These are phyloP conservation scores for Kitagawia praeruptora DNA, from an alignment of 129 eudicot species.

Conservation along the genomic window DNA sequence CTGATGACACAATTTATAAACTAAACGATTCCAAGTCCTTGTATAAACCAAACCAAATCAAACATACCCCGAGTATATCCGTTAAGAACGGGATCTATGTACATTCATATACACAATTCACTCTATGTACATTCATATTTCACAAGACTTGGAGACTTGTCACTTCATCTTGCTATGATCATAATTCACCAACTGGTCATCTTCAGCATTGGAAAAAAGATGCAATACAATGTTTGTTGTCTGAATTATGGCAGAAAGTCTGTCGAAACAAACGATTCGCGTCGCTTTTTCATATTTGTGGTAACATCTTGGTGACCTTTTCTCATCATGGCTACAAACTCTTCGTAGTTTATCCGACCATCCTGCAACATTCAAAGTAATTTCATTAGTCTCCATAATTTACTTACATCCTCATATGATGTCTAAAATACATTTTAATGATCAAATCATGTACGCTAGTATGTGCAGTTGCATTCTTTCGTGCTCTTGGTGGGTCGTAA, in stretches of 20 bases:
- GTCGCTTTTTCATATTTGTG: constrained; percentile 43
- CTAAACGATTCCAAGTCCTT: not conserved
- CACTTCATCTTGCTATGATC: not conserved
- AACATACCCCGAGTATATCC: too few species aligned
- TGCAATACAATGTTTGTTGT: not conserved
- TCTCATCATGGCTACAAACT: constrained; percentile 92
- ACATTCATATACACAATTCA: too few species aligned
- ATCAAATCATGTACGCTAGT: not conserved
- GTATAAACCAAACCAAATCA: too few species aligned
- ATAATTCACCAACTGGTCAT: not conserved
- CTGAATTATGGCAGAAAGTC: not conserved
- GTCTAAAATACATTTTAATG: too few species aligned
- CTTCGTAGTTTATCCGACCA: constrained; percentile 84
- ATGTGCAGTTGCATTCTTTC: too few species aligned
- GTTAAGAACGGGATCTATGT: too few species aligned
- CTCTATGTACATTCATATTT: not conserved
- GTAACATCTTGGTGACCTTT: constrained; percentile 57
- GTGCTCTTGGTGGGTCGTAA: too few species aligned
- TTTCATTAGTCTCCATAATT: not conserved
- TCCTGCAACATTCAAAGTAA: constrained; percentile 39
- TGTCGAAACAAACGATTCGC: constrained; percentile 19
- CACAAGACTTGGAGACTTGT: not conserved
- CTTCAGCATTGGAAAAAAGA: not conserved
- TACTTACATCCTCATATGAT: not conserved
- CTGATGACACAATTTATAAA: not conserved